Conservation (phyloP, 805 yeast species). For the Lachancea fermentati region DNA sequence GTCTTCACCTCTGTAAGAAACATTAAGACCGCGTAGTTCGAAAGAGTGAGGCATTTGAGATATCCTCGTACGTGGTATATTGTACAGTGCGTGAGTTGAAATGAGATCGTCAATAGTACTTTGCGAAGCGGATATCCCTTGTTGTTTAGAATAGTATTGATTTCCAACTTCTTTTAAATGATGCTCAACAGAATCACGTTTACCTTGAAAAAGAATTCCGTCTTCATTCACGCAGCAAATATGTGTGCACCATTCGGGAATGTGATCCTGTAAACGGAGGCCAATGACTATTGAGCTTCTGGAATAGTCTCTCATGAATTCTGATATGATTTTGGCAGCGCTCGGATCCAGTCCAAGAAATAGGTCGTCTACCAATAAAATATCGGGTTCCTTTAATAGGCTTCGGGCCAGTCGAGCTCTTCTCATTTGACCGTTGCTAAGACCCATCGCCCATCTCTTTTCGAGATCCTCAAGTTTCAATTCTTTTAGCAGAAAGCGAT, state of each 20-base stretch:
- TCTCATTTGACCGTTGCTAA: conserved; percentile 91
- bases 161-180: conserved; percentile 22
- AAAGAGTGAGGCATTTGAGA: conserved; percentile 31
- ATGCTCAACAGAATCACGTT: conserved; percentile 23
- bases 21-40: conserved; percentile 56
- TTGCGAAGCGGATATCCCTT: conserved; percentile 7
- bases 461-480: conserved; percentile 54
- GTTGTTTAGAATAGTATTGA: conserved; percentile 2
- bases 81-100: conserved; percentile 21
- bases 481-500: conserved; percentile 40
- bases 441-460: conserved; percentile 74
- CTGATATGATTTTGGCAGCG: conserved; percentile 57
- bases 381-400: conserved; percentile 54
- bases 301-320: conserved; percentile 20
- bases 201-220: conserved; percentile 52
- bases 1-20: conserved; percentile 57
- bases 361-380: conserved; percentile 83
- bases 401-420: conserved; percentile 83
- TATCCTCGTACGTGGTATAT: conserved; percentile 9
- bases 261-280: conserved; percentile 62
- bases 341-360: conserved; percentile 83
- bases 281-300: conserved; percentile 59
- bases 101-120: conserved; percentile 17
- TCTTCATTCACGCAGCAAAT: conserved; percentile 52
- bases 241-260: conserved; percentile 79